Evolutionary conservation across 1,284 basidiomycete genomes (phyloP).

Genomic region (Apiotrichum laibachii): DNA sequence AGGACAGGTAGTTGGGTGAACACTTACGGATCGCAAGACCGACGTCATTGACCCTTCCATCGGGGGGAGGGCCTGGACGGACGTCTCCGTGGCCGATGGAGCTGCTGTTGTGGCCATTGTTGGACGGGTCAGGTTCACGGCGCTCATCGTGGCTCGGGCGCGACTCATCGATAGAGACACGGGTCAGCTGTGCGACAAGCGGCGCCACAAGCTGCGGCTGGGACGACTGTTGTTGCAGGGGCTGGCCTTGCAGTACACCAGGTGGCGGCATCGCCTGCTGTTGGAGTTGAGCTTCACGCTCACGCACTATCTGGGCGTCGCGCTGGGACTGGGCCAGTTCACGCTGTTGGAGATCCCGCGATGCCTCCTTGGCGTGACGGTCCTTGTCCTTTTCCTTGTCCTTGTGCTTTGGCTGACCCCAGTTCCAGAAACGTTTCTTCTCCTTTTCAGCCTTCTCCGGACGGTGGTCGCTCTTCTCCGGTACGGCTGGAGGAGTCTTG

Average conservation of each 20-base stretch:
- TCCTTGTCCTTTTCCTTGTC: slow-evolving; percentile 18
- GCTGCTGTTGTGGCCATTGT: slow-evolving; percentile 20
- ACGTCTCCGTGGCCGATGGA: slow-evolving; percentile 17
- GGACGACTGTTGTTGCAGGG: background rate
- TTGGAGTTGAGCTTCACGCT: background rate
- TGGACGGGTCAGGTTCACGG: slow-evolving; percentile 15
- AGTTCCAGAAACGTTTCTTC: slow-evolving; percentile 5
- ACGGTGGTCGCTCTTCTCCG: background rate
- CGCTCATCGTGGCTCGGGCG: slow-evolving; percentile 24
- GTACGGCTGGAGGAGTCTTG: background rate
- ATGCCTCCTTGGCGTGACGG: background rate
- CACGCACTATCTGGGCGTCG: background rate
- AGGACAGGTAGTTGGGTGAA: background rate
- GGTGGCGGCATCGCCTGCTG: background rate
- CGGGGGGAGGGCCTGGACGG: slow-evolving; percentile 5
- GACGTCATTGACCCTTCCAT: slow-evolving; percentile 27
- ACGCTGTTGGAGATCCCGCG: background rate
- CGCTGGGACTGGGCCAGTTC: slow-evolving; percentile 1
- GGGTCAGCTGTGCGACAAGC: background rate
- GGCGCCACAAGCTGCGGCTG: background rate
- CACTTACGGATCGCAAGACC: slow-evolving; percentile 40
- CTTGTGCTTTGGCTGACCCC: slow-evolving; percentile 19
- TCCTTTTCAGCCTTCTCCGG: slow-evolving; percentile 3
- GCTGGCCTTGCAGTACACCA: no score
- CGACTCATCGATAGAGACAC: slow-evolving; percentile 8